phyloP scores from a whole-genome alignment of 345 rosid genomes.

The Hypericum androsaemum region DNA sequence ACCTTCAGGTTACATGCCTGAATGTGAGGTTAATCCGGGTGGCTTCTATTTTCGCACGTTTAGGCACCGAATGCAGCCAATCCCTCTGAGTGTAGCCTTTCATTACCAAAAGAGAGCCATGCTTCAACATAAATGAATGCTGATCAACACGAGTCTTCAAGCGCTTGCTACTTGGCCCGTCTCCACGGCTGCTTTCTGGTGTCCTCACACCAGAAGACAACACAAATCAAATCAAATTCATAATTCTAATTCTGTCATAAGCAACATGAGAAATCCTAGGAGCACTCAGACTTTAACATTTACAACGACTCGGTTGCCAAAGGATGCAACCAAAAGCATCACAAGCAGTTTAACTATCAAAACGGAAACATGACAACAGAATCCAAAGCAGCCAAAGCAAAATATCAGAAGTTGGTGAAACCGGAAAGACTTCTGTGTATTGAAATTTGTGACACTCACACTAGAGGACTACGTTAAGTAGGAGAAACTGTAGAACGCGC shows the following conservation, averaged over 20 bases:
- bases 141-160: slow-evolving; percentile 34
- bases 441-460: too few species aligned
- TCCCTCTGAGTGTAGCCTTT: slow-evolving; percentile 79
- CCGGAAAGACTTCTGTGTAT: too few species aligned
- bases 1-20: slow-evolving; percentile 33
- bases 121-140: slow-evolving; percentile 49
- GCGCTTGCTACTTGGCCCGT: slow-evolving; percentile 47
- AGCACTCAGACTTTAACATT: too few species aligned
- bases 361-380: neutral
- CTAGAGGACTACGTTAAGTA: too few species aligned
- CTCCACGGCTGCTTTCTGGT: slow-evolving; percentile 18
- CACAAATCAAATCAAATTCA: neutral
- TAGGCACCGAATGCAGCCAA: slow-evolving; percentile 87
- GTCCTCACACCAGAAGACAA: neutral
- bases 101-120: slow-evolving; percentile 80
- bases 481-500: neutral
- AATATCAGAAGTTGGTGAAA: neutral
- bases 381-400: neutral
- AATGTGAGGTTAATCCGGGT: slow-evolving; percentile 75
- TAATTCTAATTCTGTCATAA: too few species aligned
- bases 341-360: too few species aligned
- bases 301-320: too few species aligned
- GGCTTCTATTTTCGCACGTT: slow-evolving; percentile 53
- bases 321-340: too few species aligned
- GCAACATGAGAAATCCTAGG: too few species aligned